phyloP scores from a whole-genome alignment of 179 eudicot species.

The Pouteria campechiana region DNA sequence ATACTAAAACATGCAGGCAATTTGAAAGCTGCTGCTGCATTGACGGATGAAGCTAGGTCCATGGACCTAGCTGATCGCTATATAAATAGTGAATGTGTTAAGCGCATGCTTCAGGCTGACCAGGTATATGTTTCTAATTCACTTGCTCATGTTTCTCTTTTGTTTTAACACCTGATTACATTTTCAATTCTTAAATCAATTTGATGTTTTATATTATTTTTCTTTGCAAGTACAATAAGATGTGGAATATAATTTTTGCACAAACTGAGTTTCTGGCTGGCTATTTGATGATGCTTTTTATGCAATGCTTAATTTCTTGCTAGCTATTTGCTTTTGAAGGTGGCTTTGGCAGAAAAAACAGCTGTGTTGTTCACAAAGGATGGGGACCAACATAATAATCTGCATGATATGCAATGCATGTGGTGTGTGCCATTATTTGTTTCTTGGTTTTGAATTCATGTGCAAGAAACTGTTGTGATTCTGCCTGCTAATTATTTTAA shows the following conservation, averaged over 20 bases:
- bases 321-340: slow-evolving; percentile 32
- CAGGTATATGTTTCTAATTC: slow-evolving; percentile 36
- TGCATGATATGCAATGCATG: slow-evolving; percentile 99
- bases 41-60: slow-evolving; percentile 99
- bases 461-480: too few species aligned
- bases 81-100: slow-evolving; percentile 88
- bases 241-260: too few species aligned
- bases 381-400: slow-evolving; percentile 93
- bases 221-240: too few species aligned
- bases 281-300: neutral
- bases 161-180: neutral
- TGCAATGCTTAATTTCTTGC: too few species aligned
- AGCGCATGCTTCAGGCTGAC: slow-evolving; percentile 98
- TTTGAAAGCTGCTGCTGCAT: slow-evolving; percentile 84
- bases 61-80: slow-evolving; percentile 99
- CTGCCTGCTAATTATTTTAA: slow-evolving; percentile 4
- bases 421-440: slow-evolving; percentile 29
- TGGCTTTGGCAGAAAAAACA: slow-evolving; percentile 83
- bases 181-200: neutral
- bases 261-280: too few species aligned
- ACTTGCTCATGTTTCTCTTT: neutral
- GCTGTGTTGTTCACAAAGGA: slow-evolving; percentile 96
- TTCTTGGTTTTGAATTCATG: neutral
- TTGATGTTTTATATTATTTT: neutral
- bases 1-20: slow-evolving; percentile 98